Base-by-base conservation (phyloP, 2,329 filamentous ascomycete genomes). In the Fusarium succisae region DNA sequence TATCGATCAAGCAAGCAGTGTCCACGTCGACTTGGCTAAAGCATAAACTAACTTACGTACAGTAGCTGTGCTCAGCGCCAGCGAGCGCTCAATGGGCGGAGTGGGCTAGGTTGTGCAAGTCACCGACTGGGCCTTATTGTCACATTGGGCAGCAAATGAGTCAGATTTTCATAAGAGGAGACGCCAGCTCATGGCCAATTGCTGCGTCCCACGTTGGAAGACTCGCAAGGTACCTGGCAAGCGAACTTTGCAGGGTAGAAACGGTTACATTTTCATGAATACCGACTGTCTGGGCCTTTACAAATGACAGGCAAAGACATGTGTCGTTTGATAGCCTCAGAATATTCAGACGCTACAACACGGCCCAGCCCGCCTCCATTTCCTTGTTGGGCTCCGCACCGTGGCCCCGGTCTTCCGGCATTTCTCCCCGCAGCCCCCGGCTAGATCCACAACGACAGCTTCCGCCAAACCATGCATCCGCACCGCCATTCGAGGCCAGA, bases 121-220 rank as follows among this genome's bases (percentile, higher is more conserved):
- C 51, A 47, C 24, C 35, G 56, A 24, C 66, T 58, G 41, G 51
- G 69, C 65, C 51, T 58, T 47, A 26, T 47, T 70, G 72, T 67
- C 61, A 75, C 66, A 65, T 79, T 77, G 78, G 78, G 78, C 77
- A 79, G 66, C 77, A 78, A 77, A 44, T 70, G 56, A 66, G 72
- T 66, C 72, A 61, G 67, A 53, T 63, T 58, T 56, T 48, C 24
- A 45, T 10, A 39, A 51, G 48, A 47, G 39, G 74, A 56, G 63
- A 56, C 51, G 67, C 63, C 74, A 72, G 56, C 51, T 55, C 44
- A 69, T 32, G 57, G 56, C 75, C 75, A 79, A 79, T 79, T 70
- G 66, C 39, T 44, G 58, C 28, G 43, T 55, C 71, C 78, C 78
- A 79, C 77, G 77, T 77, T 65, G 63, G 59, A 64, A 43, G 44